Evolutionary conservation across 2,329 filamentous ascomycete species (phyloP).

Genomic region (Fusarium irregulare): DNA sequence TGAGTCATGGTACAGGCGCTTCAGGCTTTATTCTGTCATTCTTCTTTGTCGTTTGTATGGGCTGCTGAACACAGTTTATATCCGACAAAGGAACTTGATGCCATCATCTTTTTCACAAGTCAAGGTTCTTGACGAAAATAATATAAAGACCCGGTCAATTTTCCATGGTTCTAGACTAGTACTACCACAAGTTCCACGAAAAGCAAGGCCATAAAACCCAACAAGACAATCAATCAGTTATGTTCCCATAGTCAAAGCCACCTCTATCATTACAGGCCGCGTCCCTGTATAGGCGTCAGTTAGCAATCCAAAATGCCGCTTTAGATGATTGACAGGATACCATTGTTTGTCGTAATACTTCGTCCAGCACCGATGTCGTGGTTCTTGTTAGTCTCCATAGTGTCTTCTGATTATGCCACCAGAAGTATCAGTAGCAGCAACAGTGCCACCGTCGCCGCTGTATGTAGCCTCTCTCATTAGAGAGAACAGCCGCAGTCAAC

Average conservation of each 20-base stretch:
- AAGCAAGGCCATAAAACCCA: not conserved
- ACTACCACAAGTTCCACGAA: not conserved
- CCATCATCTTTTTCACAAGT: not conserved
- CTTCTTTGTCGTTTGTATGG: not conserved
- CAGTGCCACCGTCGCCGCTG: not conserved
- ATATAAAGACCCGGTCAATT: not conserved
- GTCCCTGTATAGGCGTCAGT: not conserved
- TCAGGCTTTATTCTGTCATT: not conserved
- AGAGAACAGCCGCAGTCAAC: not conserved
- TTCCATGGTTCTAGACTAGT: not conserved
- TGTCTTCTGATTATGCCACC: not conserved
- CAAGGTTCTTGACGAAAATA: rapidly evolving
- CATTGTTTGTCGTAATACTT: not conserved
- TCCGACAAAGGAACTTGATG: not conserved
- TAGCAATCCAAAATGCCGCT: not conserved
- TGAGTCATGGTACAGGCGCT: not conserved
- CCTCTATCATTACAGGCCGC: not conserved
- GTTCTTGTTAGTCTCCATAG: not conserved
- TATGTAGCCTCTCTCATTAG: not conserved
- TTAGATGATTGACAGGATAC: no score
- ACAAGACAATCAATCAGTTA: not conserved
- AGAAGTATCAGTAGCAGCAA: not conserved
- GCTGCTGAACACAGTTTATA: not conserved
- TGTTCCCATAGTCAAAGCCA: not conserved
- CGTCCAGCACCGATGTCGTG: not conserved